Conservation (phyloP, 176 grass and related monocot species). For the Elymus sibiricus region DNA sequence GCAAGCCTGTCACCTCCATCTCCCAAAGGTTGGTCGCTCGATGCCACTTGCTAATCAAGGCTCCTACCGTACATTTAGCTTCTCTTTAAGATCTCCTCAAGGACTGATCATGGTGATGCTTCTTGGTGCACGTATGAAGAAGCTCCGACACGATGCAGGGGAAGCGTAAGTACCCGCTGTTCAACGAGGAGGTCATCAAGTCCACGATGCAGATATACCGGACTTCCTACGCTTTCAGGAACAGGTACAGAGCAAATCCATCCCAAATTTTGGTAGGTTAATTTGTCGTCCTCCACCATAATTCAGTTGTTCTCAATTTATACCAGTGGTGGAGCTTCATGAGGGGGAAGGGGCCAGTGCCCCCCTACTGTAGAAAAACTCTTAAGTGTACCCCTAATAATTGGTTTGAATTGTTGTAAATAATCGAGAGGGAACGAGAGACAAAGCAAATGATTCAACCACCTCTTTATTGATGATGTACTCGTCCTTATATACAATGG, state of each 20-base stretch:
- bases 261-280: background rate
- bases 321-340: background rate
- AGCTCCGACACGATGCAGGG: slow-evolving; percentile 92
- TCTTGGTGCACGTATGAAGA: background rate
- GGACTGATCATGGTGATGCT: background rate
- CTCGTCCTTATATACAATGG: too few relatives aligned
- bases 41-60: background rate
- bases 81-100: background rate
- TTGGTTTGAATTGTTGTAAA: too few relatives aligned
- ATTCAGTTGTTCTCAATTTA: background rate
- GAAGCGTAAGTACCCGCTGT: slow-evolving; percentile 74
- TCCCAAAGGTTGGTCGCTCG: slow-evolving; percentile 56
- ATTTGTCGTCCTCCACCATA: background rate
- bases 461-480: too few relatives aligned
- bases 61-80: too few relatives aligned
- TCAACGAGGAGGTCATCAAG: slow-evolving; percentile 80
- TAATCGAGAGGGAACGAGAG: too few relatives aligned
- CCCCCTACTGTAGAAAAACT: too few relatives aligned
- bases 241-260: slow-evolving; percentile 33
- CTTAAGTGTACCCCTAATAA: too few relatives aligned
- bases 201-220: slow-evolving; percentile 84
- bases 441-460: too few relatives aligned
- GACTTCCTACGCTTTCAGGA: slow-evolving; percentile 74
- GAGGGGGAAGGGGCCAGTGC: too few relatives aligned
- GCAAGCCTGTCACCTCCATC: slow-evolving; percentile 58